phyloP scores from a whole-genome alignment of 2,329 filamentous ascomycete genomes.

The Metarhizium robertsii region DNA sequence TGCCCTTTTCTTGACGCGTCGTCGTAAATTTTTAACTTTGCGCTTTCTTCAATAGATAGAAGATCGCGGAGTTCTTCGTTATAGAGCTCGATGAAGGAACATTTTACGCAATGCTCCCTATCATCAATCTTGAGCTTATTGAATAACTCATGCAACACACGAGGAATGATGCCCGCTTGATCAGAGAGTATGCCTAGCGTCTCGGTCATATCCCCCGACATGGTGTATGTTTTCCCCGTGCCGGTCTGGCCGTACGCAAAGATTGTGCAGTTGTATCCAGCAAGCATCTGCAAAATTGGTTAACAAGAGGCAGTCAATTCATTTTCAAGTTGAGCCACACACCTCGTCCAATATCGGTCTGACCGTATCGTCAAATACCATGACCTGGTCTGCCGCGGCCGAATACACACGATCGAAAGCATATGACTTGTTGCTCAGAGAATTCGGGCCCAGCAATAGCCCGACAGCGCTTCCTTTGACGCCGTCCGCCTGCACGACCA shows the following conservation, averaged over 20 bases:
- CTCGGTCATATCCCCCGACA: conserved; percentile 96
- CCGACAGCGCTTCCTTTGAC: conserved; percentile 77
- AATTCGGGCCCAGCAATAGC: conserved; percentile 84
- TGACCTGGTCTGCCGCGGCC: conserved; percentile 82
- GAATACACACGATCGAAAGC: conserved; percentile 97
- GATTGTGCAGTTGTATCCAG: conserved; percentile 95
- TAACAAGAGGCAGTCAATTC: neutral
- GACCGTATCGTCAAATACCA: conserved; percentile 93
- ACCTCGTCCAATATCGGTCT: conserved; percentile 90
- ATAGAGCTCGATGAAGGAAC: conserved; percentile 97
- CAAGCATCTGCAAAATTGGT: conserved; percentile 58
- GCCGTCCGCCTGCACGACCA: conserved; percentile 83
- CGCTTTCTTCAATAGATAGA: conserved; percentile 68
- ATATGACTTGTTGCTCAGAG: conserved; percentile 92
- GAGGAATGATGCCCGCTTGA: conserved; percentile 88
- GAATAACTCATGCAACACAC: conserved; percentile 81
- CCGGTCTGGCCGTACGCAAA: conserved; percentile 98
- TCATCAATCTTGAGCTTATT: conserved; percentile 70
- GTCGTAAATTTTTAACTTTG: conserved; percentile 92
- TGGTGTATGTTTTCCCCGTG: conserved; percentile 97
- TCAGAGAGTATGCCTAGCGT: conserved; percentile 79
- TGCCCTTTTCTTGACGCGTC: conserved; percentile 82
- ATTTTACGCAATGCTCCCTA: conserved; percentile 83
- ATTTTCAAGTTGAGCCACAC: conserved; percentile 14
- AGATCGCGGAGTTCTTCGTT: conserved; percentile 94